Percentiles rank a stretch among this genome's conserved stretches.
Evolutionary conservation across 192 early-diverging fungal species (phyloP).

Genomic region (Coemansia aciculifera): DNA sequence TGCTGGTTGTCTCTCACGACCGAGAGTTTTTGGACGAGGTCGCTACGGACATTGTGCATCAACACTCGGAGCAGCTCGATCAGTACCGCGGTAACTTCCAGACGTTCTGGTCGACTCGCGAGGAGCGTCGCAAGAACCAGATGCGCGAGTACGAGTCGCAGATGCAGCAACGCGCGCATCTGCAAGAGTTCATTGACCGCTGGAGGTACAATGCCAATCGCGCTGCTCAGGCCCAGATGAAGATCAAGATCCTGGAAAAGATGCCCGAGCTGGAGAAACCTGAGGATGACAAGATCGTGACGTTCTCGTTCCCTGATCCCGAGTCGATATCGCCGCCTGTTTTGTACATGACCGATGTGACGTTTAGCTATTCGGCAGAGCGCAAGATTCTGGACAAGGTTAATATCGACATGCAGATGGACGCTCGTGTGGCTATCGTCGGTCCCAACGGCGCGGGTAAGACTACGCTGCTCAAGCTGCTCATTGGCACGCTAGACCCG

Average conservation of each 20-base stretch:
- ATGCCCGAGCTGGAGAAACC: constrained; percentile 88
- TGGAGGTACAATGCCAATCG: constrained; percentile 99
- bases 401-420: constrained; percentile 94
- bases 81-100: constrained; percentile 96
- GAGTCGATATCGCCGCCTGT: constrained; percentile 95
- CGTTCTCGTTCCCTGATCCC: constrained; percentile 91
- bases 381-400: constrained; percentile 81
- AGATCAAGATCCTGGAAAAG: constrained; percentile 98
- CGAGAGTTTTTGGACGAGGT: constrained; percentile 96
- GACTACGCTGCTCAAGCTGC: constrained; percentile 91
- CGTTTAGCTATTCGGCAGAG: constrained; percentile 82
- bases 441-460: constrained; percentile 99
- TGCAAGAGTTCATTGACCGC: constrained; percentile 97
- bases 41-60: constrained; percentile 94
- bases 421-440: constrained; percentile 96
- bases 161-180: constrained; percentile 87
- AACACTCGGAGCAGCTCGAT: constrained; percentile 90
- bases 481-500: constrained; percentile 85
- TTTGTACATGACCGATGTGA: constrained; percentile 89
- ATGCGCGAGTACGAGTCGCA: constrained; percentile 96
- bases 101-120: constrained; percentile 83
- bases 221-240: constrained; percentile 94
- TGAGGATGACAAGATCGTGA: constrained; percentile 72
- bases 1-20: constrained; percentile 98
- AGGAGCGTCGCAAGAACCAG: constrained; percentile 89